Evolutionary conservation across 768 basidiomycete genomes (phyloP).

Genomic region (Lactarius psammicola): DNA sequence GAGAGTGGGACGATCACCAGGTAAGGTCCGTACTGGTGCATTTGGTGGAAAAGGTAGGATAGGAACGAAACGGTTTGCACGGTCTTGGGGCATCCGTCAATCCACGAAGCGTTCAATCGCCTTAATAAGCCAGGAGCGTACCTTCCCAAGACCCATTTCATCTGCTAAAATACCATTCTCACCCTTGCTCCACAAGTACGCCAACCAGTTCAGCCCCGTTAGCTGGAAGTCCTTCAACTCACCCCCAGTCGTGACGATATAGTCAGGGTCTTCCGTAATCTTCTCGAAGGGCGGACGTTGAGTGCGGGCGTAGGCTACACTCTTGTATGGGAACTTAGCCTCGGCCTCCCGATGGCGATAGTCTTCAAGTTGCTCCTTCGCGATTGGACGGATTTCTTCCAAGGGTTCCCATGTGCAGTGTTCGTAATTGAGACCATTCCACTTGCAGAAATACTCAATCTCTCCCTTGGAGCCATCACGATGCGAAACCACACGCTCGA

Average conservation of each 20-base stretch:
- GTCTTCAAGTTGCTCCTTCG: slow-evolving; percentile 73
- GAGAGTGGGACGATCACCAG: slow-evolving; percentile 97
- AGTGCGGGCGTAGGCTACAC: slow-evolving; percentile 59
- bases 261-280: slow-evolving; percentile 85
- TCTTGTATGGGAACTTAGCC: slow-evolving; percentile 84
- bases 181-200: slow-evolving; percentile 91
- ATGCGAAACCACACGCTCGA: slow-evolving; percentile 86
- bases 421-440: slow-evolving; percentile 89
- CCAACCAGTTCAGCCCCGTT: slow-evolving; percentile 98
- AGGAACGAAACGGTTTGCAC: slow-evolving; percentile 96
- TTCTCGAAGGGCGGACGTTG: slow-evolving; percentile 77
- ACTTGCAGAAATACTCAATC: slow-evolving; percentile 95
- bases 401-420: slow-evolving; percentile 94
- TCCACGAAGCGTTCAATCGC: slow-evolving; percentile 18
- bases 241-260: slow-evolving; percentile 75
- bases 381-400: slow-evolving; percentile 75
- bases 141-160: slow-evolving; percentile 99
- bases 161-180: slow-evolving; percentile 98
- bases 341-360: slow-evolving; percentile 76
- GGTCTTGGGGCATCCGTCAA: slow-evolving; percentile 48
- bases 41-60: slow-evolving; percentile 89
- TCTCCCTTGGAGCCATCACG: slow-evolving; percentile 57
- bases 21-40: slow-evolving; percentile 94
- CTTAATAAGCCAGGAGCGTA: slow-evolving; percentile 32
- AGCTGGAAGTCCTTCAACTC: slow-evolving; percentile 96